phyloP scores from a whole-genome alignment of 2,329 filamentous ascomycete species.

The Verticillium longisporum region DNA sequence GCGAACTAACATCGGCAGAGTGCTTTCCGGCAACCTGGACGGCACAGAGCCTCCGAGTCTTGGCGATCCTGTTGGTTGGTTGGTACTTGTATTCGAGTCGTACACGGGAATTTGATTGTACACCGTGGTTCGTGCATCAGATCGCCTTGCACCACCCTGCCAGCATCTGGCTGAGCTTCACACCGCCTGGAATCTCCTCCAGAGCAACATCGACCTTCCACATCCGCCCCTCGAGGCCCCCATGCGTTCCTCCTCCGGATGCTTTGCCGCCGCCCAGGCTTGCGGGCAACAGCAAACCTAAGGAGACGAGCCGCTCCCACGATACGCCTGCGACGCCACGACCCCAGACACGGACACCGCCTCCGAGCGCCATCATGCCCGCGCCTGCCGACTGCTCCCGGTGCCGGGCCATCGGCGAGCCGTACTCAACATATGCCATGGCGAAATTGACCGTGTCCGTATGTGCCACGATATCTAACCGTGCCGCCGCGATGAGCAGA shows the following conservation, averaged over 20 bases:
- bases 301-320: slow-evolving; percentile 66
- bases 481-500: slow-evolving; percentile 74
- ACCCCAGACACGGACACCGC: slow-evolving; percentile 64
- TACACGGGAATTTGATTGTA: too few relatives aligned
- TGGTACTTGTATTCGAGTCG: background rate
- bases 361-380: slow-evolving; percentile 59
- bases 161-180: slow-evolving; percentile 52
- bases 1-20: background rate
- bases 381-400: slow-evolving; percentile 64
- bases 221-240: slow-evolving; percentile 58
- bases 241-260: slow-evolving; percentile 30
- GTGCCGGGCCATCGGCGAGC: slow-evolving; percentile 64
- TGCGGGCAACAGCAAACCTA: slow-evolving; percentile 62
- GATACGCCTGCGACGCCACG: slow-evolving; percentile 64
- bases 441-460: slow-evolving; percentile 77
- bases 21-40: background rate
- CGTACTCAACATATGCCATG: slow-evolving; percentile 83
- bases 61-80: too few relatives aligned
- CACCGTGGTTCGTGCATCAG: slow-evolving; percentile 18
- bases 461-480: slow-evolving; percentile 72
- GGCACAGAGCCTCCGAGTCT: background rate
- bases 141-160: slow-evolving; percentile 74
- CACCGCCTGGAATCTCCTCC: slow-evolving; percentile 66
- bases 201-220: slow-evolving; percentile 70
- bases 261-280: slow-evolving; percentile 45